These are phyloP conservation scores for Monosporozyma aquatica DNA, from an alignment of 805 yeast genomes.

Conservation along the genomic window DNA sequence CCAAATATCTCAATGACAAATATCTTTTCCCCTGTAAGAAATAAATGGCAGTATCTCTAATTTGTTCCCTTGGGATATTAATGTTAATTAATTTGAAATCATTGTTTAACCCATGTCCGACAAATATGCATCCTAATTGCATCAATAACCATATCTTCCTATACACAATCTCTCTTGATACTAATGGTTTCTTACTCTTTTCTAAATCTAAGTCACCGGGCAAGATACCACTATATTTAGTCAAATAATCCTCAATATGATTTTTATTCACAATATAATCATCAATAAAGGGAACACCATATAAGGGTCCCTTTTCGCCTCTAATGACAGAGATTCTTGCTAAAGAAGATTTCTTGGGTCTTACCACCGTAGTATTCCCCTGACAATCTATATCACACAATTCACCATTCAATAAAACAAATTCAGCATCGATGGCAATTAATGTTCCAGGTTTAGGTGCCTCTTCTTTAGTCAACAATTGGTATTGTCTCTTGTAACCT, in stretches of 20 bases:
- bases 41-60: constrained; percentile 81
- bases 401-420: constrained; percentile 74
- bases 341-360: constrained; percentile 66
- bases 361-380: constrained; percentile 59
- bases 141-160: constrained; percentile 82
- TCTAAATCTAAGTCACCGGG: constrained; percentile 78
- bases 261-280: constrained; percentile 76
- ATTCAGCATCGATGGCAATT: constrained; percentile 95
- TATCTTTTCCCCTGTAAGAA: constrained; percentile 70
- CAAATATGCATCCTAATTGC: constrained; percentile 82
- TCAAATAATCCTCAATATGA: constrained; percentile 73
- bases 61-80: constrained; percentile 76
- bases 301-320: constrained; percentile 54
- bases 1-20: constrained; percentile 75
- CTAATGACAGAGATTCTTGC: constrained; percentile 86
- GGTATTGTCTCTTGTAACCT: constrained; percentile 51
- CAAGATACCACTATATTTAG: constrained; percentile 88
- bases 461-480: constrained; percentile 54
- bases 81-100: constrained; percentile 92
- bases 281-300: constrained; percentile 79
- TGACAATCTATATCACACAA: constrained; percentile 65
- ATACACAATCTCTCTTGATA: constrained; percentile 73
- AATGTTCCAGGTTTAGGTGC: constrained; percentile 69
- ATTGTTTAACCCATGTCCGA: constrained; percentile 87
- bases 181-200: constrained; percentile 57